Conservation (phyloP, 208 protist species). For the Leishmania lainsoni region DNA sequence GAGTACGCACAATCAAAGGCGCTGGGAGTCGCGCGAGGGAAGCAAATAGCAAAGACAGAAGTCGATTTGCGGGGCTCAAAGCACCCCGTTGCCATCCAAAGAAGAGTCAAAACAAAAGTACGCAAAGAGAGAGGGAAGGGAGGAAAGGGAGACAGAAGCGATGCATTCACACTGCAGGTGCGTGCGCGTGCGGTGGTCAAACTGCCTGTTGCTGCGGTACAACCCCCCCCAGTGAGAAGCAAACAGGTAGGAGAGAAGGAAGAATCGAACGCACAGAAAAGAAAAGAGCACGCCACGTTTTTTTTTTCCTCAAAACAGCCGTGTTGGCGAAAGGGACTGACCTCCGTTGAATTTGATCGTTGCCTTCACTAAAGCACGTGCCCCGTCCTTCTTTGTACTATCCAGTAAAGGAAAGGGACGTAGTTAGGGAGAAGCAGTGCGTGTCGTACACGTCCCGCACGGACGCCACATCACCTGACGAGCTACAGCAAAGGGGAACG, state of each 20-base stretch:
- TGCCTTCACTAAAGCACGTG: not conserved
- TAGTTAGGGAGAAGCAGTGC: not conserved
- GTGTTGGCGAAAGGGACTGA: not conserved
- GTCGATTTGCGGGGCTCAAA: too few relatives aligned
- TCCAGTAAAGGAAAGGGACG: not conserved
- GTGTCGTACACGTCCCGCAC: not conserved
- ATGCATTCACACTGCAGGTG: not conserved
- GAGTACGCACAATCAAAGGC: not conserved
- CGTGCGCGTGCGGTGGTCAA: not conserved
- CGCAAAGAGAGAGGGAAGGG: not conserved
- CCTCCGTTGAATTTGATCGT: not conserved
- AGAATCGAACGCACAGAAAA: not conserved
- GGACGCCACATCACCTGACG: not conserved
- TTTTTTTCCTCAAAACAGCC: not conserved
- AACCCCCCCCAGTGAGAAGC: not conserved
- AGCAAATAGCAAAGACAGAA: not conserved
- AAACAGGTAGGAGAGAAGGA: not conserved
- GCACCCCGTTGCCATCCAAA: not conserved
- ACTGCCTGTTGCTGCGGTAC: not conserved
- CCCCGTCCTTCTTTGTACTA: not conserved
- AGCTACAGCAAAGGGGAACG: not conserved
- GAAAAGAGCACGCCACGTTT: not conserved
- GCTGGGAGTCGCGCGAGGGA: not conserved
- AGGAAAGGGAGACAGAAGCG: not conserved
- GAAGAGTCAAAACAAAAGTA: slow-evolving; percentile 1